These are phyloP conservation scores for Hypoxylon sp. DNA, from an alignment of 2,329 filamentous ascomycete species.

Conservation along the genomic window DNA sequence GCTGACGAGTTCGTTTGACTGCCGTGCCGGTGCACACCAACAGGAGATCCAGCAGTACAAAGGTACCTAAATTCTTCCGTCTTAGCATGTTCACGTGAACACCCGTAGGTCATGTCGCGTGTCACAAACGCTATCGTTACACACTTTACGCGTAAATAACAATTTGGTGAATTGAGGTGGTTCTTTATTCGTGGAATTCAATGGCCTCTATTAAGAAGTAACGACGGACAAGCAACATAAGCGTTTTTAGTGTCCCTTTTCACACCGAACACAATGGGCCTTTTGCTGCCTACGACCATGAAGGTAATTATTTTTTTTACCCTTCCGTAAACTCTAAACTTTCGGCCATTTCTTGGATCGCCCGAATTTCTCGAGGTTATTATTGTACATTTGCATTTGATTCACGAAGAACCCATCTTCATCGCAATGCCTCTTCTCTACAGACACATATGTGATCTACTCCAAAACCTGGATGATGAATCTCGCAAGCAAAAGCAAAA, in stretches of 20 bases:
- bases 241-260: conserved; percentile 10
- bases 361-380: conserved; percentile 2
- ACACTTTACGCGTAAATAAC: conserved; percentile 3
- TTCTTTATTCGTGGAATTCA: conserved; percentile 8
- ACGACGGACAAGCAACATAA: conserved; percentile 2
- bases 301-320: neutral
- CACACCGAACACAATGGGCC: neutral
- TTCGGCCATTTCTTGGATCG: neutral
- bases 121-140: conserved; percentile 20
- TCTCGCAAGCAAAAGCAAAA: conserved; percentile 46
- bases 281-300: neutral
- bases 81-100: conserved; percentile 38
- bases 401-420: neutral
- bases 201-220: neutral
- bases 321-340: neutral
- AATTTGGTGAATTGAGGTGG: too few relatives aligned
- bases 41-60: neutral
- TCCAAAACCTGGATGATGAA: conserved; percentile 70
- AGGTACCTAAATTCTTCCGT: conserved; percentile 1
- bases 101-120: conserved; percentile 40
- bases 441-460: conserved; percentile 74
- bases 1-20: conserved; percentile 12
- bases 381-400: neutral
- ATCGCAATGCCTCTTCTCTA: conserved; percentile 67
- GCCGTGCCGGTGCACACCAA: too few relatives aligned